These are phyloP conservation scores for Blepharisma undulans DNA, from an alignment of 169 alveolate genomes.

Conservation along the genomic window DNA sequence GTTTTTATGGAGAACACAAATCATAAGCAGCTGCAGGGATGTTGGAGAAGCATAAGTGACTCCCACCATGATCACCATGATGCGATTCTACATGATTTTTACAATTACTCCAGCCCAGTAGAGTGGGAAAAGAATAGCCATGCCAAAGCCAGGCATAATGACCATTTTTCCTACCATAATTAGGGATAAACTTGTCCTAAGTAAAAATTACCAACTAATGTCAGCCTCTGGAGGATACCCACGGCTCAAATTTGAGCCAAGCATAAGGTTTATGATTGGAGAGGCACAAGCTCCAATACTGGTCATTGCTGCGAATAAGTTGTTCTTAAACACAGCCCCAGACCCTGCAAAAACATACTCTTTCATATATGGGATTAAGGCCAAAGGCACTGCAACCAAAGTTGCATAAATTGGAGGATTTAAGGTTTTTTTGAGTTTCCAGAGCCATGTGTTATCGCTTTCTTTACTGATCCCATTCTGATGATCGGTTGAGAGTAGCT, in stretches of 20 bases:
- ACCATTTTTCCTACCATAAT: constrained; percentile 10
- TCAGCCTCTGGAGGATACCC: constrained; percentile 41
- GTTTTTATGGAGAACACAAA: not conserved
- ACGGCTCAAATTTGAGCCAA: constrained; percentile 15
- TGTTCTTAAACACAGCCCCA: constrained; percentile 5
- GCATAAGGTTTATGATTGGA: not conserved
- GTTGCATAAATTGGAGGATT: constrained; percentile 37
- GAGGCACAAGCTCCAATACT: not conserved
- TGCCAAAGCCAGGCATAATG: constrained; percentile 21
- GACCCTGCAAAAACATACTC: constrained; percentile 16
- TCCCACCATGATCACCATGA: constrained; percentile 12
- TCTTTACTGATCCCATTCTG: too few species aligned
- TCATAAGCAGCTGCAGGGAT: constrained; percentile 2
- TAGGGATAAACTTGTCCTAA: not conserved
- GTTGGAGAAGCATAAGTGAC: constrained; percentile 30
- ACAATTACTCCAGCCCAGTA: constrained; percentile 7
- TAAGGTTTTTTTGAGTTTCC: constrained; percentile 10
- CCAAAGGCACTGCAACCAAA: constrained; percentile 21
- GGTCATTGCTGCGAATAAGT: not conserved
- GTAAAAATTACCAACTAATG: not conserved
- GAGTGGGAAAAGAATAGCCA: not conserved
- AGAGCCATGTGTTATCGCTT: not conserved
- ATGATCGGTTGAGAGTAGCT: not conserved
- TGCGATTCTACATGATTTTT: not conserved
- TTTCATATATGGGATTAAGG: constrained; percentile 30